Evolutionary conservation across 2,329 filamentous ascomycete species (phyloP), one percentile per base, ranked within the genome.

Genomic region (Magnaporthales sp.): DNA sequence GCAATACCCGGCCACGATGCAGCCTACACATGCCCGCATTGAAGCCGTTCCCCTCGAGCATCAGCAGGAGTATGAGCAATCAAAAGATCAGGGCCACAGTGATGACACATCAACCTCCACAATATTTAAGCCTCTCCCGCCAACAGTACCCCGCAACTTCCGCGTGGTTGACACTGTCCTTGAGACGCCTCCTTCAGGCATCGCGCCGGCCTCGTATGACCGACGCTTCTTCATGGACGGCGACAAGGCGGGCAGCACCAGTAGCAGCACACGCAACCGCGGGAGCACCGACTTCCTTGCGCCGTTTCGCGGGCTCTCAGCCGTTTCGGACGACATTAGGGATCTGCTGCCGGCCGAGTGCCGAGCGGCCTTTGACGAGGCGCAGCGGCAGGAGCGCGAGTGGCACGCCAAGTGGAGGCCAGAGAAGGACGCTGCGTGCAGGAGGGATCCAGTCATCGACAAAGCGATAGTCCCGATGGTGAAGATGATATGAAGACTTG

Each of bases 1-100:
- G 84, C 92, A 95, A 74, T 96, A 91, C 74, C 94, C 95, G 0
- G 86, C 87, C 69, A 90, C 85, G 73, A 96, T 93, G 85, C 95
- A 99, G 76, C 92, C 95, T 2, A 95, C 92, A 2, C 91, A 92
- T 71, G 92, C 88, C 10, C 89, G 89, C 68, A 93, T 93, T 81
- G 91, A 95, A 77, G 87, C 90, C 68, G 81, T 96, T 2, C 79
- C 82, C 1, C 74, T 79, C 22, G 74, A 77, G 9, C 51, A 19
- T 19, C 24, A 29, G 31, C 29, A 32, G 54, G 26, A 29, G 51
- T n/a, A 29, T 22, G 46, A 31, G 15, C 32, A 56, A 22, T 74
- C 77, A 56, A 70, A 73, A 2, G 71, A 70, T 38, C 70, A 67
- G 38, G 72, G 72, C 26, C 68, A 74, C 3, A 70, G 72, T 22